phyloP scores from a whole-genome alignment of 148 eudicot species.

The Polygonum maritimum region DNA sequence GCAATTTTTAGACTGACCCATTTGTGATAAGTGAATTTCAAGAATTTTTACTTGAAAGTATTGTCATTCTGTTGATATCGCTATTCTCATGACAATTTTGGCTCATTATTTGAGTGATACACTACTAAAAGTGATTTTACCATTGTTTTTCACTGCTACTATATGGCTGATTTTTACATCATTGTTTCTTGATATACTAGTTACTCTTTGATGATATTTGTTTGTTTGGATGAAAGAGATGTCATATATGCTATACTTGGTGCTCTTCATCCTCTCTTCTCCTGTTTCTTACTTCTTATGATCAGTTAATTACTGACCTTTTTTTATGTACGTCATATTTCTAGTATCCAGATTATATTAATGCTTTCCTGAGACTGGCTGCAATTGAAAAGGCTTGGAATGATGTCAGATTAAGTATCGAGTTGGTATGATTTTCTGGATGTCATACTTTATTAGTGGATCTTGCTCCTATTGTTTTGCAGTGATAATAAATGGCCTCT shows the following conservation, averaged over 20 bases:
- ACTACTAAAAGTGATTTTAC: not conserved
- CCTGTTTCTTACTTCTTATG: not conserved
- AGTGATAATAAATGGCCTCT: constrained; percentile 8
- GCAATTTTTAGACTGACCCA: too few relatives aligned
- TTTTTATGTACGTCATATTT: not conserved
- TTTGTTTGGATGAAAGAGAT: not conserved
- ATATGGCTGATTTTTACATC: too few relatives aligned
- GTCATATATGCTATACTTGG: too few relatives aligned
- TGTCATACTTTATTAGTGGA: not conserved
- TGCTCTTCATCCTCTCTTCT: not conserved
- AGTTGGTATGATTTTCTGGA: constrained; percentile 51
- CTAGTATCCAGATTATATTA: constrained; percentile 86
- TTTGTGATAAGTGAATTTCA: too few relatives aligned
- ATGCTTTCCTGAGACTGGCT: constrained; percentile 88
- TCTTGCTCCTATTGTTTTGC: constrained; percentile 4
- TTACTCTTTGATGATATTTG: not conserved
- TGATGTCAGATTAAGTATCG: constrained; percentile 69
- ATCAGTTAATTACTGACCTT: not conserved
- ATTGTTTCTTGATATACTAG: not conserved
- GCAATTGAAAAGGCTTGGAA: constrained; percentile 80
- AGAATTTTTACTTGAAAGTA: too few relatives aligned
- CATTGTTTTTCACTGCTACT: not conserved
- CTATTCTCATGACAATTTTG: not conserved
- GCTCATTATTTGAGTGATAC: not conserved
- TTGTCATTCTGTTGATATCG: not conserved